These are phyloP conservation scores for Pythium brachiatum DNA, from an alignment of 352 stramenopile species.

Conservation along the genomic window DNA sequence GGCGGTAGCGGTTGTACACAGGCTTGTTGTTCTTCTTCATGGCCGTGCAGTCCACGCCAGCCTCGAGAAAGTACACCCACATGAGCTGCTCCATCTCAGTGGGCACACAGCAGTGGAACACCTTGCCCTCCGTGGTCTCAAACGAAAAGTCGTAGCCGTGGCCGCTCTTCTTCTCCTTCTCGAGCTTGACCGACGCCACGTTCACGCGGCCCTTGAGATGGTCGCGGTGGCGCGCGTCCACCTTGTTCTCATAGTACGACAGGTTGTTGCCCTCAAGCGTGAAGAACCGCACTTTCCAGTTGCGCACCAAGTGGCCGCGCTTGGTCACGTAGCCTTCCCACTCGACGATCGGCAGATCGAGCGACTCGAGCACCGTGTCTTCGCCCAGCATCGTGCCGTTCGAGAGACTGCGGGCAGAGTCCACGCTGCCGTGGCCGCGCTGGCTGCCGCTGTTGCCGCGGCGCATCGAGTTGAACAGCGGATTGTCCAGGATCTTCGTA, in stretches of 20 bases:
- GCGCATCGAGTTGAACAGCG: constrained; percentile 58
- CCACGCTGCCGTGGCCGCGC: constrained; percentile 35
- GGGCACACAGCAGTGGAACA: constrained; percentile 77
- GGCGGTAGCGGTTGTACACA: constrained; percentile 77
- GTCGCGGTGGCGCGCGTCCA: constrained; percentile 82
- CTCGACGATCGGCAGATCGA: constrained; percentile 84
- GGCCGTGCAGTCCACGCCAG: constrained; percentile 71
- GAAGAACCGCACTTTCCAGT: constrained; percentile 89
- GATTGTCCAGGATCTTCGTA: constrained; percentile 41
- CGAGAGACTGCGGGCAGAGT: constrained; percentile 11
- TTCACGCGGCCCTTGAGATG: constrained; percentile 86
- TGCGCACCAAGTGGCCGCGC: constrained; percentile 79
- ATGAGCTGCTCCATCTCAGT: constrained; percentile 79
- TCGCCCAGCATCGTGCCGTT: constrained; percentile 30
- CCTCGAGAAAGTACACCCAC: constrained; percentile 86
- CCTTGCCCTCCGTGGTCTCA: constrained; percentile 80
- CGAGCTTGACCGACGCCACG: constrained; percentile 67
- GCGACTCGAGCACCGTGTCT: constrained; percentile 67
- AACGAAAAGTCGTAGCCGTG: constrained; percentile 86
- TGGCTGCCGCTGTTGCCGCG: constrained; percentile 26
- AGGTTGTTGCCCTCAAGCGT: constrained; percentile 84
- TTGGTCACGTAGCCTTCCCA: constrained; percentile 92
- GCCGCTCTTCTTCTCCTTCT: constrained; percentile 75
- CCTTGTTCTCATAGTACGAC: constrained; percentile 89
- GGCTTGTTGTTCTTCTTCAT: constrained; percentile 84